Evolutionary conservation across 2,329 filamentous ascomycete species (phyloP).

Genomic region (Cercospora sp.): DNA sequence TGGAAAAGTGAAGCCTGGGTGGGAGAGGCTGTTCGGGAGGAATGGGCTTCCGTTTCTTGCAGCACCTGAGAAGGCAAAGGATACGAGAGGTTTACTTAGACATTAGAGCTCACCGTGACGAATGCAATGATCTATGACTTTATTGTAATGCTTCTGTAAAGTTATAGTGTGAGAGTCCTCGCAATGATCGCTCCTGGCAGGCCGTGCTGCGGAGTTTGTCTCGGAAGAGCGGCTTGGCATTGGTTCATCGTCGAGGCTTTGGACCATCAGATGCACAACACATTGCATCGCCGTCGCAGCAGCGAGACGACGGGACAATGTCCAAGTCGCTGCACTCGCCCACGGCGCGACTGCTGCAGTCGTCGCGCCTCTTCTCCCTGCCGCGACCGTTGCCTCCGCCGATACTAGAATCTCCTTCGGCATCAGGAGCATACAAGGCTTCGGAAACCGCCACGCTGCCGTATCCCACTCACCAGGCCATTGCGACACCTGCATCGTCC

Average conservation of each 20-base stretch:
- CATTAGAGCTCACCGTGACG: not conserved
- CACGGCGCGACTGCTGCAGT: conserved; percentile 70
- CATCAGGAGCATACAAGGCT: conserved; percentile 51
- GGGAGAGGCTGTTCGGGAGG: conserved; percentile 14
- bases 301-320: conserved; percentile 29
- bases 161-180: too few species aligned
- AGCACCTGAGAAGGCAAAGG: conserved; percentile 6
- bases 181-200: not conserved
- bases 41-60: conserved; percentile 1
- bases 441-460: conserved; percentile 72
- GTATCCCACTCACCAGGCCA: conserved; percentile 79
- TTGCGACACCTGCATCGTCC: conserved; percentile 73
- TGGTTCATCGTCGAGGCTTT: not conserved
- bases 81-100: not conserved
- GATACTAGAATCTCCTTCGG: conserved; percentile 44
- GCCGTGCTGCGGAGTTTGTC: not conserved
- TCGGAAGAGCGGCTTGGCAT: conserved; percentile 1
- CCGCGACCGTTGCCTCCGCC: conserved; percentile 72
- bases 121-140: not conserved
- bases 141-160: not conserved
- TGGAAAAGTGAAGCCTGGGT: conserved; percentile 12
- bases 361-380: conserved; percentile 86
- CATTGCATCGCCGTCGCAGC: not conserved
- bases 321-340: conserved; percentile 53
- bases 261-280: not conserved